A percentile compares a stretch with the other conserved stretches of the same genome.
Evolutionary conservation across 495 filamentous ascomycete species (phyloP).

Genomic region (Tuber melanosporum): DNA sequence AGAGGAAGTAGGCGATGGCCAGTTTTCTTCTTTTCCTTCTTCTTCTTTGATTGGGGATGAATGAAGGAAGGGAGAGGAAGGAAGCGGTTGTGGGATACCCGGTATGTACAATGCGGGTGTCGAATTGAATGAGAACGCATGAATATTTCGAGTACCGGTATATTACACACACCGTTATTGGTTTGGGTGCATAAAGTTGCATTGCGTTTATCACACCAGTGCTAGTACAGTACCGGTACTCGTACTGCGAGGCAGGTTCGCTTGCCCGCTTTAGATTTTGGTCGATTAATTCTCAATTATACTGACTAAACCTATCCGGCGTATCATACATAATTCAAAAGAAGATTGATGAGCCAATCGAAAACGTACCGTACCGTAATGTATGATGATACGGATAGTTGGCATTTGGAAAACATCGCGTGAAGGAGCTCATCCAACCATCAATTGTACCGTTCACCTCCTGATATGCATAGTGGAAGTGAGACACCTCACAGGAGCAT

Average conservation of each 20-base stretch:
- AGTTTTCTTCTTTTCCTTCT: slow-evolving; percentile 8
- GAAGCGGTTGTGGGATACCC: background rate
- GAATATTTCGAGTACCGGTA: background rate
- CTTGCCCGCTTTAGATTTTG: too few species aligned
- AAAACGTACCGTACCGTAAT: background rate
- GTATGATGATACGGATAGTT: background rate
- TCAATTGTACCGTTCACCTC: background rate
- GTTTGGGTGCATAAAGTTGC: too few species aligned
- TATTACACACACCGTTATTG: background rate
- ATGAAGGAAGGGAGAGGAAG: background rate
- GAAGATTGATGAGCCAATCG: too few species aligned
- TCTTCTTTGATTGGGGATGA: background rate
- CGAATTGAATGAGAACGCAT: background rate
- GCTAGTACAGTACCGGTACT: too few species aligned
- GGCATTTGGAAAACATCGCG: background rate
- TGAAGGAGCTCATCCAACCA: background rate
- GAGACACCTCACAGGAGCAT: too few species aligned
- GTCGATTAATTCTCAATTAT: too few species aligned
- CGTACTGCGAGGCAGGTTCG: too few species aligned
- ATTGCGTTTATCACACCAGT: too few species aligned
- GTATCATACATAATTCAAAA: too few species aligned
- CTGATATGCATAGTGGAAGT: background rate
- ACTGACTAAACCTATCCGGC: too few species aligned
- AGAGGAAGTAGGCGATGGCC: background rate
- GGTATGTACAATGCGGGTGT: background rate